Evolutionary conservation across 2,329 filamentous ascomycete species (phyloP).

Genomic region (Pestalotiopsis sp.): DNA sequence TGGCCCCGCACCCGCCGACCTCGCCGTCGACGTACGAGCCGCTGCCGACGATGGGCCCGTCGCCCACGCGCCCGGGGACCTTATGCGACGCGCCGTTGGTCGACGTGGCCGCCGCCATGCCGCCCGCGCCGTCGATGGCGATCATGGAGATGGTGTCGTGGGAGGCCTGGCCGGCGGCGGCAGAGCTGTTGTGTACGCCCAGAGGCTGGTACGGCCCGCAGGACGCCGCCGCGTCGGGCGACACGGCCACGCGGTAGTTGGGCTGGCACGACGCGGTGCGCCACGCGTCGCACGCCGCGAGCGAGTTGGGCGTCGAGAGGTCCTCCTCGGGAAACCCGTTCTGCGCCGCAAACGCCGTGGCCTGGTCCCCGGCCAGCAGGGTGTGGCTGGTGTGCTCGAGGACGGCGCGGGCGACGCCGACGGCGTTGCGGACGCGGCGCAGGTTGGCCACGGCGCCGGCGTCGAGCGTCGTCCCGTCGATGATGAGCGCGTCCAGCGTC

Average conservation of each 20-base stretch:
- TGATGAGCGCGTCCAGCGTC: slow-evolving; percentile 60
- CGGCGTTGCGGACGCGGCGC: slow-evolving; percentile 48
- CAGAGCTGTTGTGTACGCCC: slow-evolving; percentile 16
- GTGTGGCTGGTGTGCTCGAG: slow-evolving; percentile 53
- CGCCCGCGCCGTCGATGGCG: slow-evolving; percentile 41
- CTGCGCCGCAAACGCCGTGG: slow-evolving; percentile 52
- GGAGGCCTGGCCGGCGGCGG: slow-evolving; percentile 16
- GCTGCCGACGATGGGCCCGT: slow-evolving; percentile 55
- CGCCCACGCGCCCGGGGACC: slow-evolving; percentile 56
- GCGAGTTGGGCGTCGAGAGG: slow-evolving; percentile 43
- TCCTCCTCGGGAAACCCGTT: slow-evolving; percentile 51
- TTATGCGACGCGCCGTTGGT: slow-evolving; percentile 58
- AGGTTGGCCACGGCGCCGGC: slow-evolving; percentile 54
- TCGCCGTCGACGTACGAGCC: slow-evolving; percentile 57
- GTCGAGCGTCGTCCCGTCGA: slow-evolving; percentile 56
- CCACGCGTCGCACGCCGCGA: slow-evolving; percentile 44
- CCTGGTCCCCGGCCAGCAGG: slow-evolving; percentile 53
- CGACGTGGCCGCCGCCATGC: slow-evolving; percentile 56
- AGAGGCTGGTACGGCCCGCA: slow-evolving; percentile 51
- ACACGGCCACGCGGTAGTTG: slow-evolving; percentile 51
- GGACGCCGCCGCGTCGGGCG: slow-evolving; percentile 39
- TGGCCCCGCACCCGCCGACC: slow-evolving; percentile 56
- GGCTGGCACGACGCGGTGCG: slow-evolving; percentile 43
- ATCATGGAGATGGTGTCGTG: slow-evolving; percentile 60
- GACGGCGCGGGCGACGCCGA: slow-evolving; percentile 52